phyloP scores from a whole-genome alignment of 108 stramenopile species.

The Stephanodiscus triporus region DNA sequence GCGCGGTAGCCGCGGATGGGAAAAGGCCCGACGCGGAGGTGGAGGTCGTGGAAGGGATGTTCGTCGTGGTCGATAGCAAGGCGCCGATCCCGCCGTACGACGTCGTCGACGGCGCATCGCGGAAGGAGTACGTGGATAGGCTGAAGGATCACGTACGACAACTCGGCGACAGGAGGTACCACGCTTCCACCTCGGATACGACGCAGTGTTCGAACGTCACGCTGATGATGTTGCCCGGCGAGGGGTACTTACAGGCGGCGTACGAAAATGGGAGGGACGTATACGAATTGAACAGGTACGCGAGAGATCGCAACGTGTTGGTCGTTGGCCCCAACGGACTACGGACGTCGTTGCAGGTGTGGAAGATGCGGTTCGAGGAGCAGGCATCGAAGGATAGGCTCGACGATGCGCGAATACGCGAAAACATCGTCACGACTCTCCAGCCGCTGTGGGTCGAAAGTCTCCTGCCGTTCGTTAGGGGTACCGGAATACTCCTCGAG shows the following conservation, averaged over 20 bases:
- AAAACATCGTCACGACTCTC: constrained; percentile 4
- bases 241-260: constrained; percentile 1
- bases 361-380: background rate
- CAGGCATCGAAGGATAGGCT: constrained; percentile 5
- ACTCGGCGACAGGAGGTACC: constrained; percentile 3
- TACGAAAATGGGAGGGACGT: constrained; percentile 3
- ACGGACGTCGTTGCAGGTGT: background rate
- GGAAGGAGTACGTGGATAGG: constrained; percentile 6
- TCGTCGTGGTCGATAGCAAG: constrained; percentile 7
- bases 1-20: background rate
- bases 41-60: background rate
- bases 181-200: background rate
- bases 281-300: background rate
- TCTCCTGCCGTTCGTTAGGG: background rate
- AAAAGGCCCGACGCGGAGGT: constrained; percentile 6
- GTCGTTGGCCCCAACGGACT: constrained; percentile 1
- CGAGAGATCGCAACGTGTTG: background rate
- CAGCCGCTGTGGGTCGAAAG: constrained; percentile 5
- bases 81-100: background rate
- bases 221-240: constrained; percentile 6
- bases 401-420: background rate
- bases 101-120: background rate
- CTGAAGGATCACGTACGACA: constrained; percentile 1
- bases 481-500: background rate
- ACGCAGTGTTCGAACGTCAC: background rate